These are phyloP conservation scores for Chrysoporthe puriensis DNA, from an alignment of 2,329 filamentous ascomycete genomes.

Conservation along the genomic window DNA sequence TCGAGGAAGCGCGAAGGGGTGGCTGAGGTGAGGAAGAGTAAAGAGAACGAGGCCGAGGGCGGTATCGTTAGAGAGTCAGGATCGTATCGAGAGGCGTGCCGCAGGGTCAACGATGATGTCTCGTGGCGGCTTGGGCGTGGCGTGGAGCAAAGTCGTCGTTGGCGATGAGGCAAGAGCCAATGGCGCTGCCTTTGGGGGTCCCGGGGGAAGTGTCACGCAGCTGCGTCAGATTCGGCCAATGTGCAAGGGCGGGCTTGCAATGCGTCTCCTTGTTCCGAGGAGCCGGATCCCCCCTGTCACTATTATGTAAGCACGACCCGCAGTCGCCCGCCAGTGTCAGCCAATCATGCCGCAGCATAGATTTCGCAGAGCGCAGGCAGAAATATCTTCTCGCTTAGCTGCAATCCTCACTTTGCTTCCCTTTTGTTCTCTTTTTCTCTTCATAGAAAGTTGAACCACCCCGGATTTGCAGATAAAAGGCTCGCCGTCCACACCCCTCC, in stretches of 20 bases:
- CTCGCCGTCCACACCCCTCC: constrained; percentile 47
- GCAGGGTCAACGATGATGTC: not conserved
- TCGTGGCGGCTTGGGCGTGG: not conserved
- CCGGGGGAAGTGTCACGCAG: constrained; percentile 12
- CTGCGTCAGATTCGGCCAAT: constrained; percentile 18
- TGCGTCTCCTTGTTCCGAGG: constrained; percentile 5
- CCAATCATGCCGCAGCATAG: not conserved
- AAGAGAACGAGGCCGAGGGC: not conserved
- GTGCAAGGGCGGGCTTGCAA: not conserved
- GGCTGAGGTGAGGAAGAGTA: not conserved
- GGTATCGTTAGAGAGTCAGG: not conserved
- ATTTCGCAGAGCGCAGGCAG: not conserved
- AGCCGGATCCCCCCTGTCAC: constrained; percentile 24
- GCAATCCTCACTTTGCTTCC: constrained; percentile 23
- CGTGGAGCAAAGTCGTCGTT: not conserved
- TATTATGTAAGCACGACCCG: not conserved
- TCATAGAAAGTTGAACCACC: constrained; percentile 59
- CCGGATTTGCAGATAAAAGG: constrained; percentile 57
- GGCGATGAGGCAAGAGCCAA: not conserved
- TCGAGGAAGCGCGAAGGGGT: constrained; percentile 4
- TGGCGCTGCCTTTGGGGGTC: not conserved
- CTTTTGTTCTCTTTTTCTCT: constrained; percentile 41
- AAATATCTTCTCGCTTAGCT: constrained; percentile 22
- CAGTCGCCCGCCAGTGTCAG: not conserved
- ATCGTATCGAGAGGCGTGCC: not conserved